Conservation (phyloP, 164 flowering plant species). For the Magnolia changhungtana region DNA sequence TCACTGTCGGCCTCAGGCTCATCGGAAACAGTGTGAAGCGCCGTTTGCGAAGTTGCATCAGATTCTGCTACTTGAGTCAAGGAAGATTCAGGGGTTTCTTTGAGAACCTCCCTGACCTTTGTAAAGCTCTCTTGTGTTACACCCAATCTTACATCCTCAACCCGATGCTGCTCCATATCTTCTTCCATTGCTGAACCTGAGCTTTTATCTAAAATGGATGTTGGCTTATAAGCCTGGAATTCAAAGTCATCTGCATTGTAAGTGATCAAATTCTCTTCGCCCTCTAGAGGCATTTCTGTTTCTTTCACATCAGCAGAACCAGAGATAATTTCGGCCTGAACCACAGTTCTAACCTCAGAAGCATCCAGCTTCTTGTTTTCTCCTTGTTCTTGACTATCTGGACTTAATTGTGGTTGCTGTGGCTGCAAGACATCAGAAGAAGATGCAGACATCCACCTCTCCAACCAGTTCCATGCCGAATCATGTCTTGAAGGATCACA, state of each 20-base stretch:
- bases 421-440: slow-evolving; percentile 29
- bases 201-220: slow-evolving; percentile 8
- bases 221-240: slow-evolving; percentile 26
- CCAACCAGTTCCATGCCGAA: slow-evolving; percentile 92
- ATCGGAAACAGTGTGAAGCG: slow-evolving; percentile 13
- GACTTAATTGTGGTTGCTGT: slow-evolving; percentile 19
- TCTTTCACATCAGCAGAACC: slow-evolving; percentile 26
- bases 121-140: slow-evolving; percentile 18
- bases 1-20: slow-evolving; percentile 39
- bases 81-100: background rate
- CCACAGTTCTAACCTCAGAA: slow-evolving; percentile 21
- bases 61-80: slow-evolving; percentile 21
- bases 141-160: slow-evolving; percentile 21
- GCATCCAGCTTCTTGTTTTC: slow-evolving; percentile 12
- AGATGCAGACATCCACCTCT: slow-evolving; percentile 87
- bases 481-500: slow-evolving; percentile 62
- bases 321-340: slow-evolving; percentile 23
- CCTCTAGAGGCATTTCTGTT: slow-evolving; percentile 25
- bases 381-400: slow-evolving; percentile 23
- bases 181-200: slow-evolving; percentile 16
- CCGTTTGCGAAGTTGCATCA: slow-evolving; percentile 19
- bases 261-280: slow-evolving; percentile 41
- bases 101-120: slow-evolving; percentile 6
- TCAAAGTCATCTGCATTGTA: slow-evolving; percentile 33
- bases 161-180: slow-evolving; percentile 21